phyloP scores from a whole-genome alignment of 1,284 basidiomycete species.

The Malassezia nana region DNA sequence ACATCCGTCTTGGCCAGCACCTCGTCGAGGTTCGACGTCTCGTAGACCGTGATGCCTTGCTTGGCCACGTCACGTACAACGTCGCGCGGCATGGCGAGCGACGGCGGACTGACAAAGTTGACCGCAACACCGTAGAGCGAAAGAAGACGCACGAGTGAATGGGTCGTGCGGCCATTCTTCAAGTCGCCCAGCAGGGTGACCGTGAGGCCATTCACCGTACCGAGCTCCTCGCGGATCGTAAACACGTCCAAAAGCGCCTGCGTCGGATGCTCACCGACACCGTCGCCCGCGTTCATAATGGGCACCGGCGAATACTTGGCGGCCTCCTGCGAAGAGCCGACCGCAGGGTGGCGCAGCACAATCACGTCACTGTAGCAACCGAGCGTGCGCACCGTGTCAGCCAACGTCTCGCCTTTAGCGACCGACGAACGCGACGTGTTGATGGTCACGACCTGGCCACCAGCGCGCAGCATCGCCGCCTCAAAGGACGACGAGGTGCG shows the following conservation, averaged over 20 bases:
- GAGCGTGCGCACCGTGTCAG: constrained; percentile 87
- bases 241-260: constrained; percentile 75
- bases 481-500: constrained; percentile 83
- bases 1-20: constrained; percentile 90
- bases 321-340: constrained; percentile 62
- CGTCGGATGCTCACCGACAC: constrained; percentile 92
- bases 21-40: constrained; percentile 77
- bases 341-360: constrained; percentile 84
- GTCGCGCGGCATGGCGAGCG: constrained; percentile 79
- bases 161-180: constrained; percentile 95
- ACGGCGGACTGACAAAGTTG: constrained; percentile 86
- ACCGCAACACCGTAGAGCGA: constrained; percentile 74
- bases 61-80: constrained; percentile 62
- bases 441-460: constrained; percentile 83
- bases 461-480: constrained; percentile 95
- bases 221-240: constrained; percentile 94
- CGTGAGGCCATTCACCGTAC: constrained; percentile 91
- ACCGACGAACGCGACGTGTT: constrained; percentile 75
- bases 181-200: constrained; percentile 87
- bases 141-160: constrained; percentile 84
- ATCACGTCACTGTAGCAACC: constrained; percentile 93
- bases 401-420: constrained; percentile 82
- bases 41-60: constrained; percentile 58
- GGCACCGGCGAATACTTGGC: constrained; percentile 93
- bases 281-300: constrained; percentile 92